phyloP scores from a whole-genome alignment of 768 basidiomycete genomes.

The Glaciozyma antarctica region DNA sequence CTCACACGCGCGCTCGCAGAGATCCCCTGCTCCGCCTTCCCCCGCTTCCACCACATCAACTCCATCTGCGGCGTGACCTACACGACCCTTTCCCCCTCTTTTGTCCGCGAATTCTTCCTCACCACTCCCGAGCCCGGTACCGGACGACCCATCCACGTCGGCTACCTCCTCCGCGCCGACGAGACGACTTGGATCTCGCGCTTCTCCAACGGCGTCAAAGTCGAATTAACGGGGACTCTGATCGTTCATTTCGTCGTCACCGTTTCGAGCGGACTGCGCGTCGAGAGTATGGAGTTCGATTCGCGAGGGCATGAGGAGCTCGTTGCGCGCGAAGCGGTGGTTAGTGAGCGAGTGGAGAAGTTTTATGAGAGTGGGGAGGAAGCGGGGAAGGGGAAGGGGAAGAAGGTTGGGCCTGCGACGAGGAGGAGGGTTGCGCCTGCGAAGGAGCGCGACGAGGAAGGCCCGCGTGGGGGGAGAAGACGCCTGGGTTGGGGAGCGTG shows the following conservation, averaged over 20 bases:
- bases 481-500: not conserved
- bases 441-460: not conserved
- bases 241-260: conserved; percentile 28
- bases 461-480: not conserved
- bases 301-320: conserved; percentile 24
- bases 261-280: conserved; percentile 3
- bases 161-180: conserved; percentile 27
- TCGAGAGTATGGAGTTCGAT: conserved; percentile 30
- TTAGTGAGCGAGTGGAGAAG: conserved; percentile 1
- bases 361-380: not conserved
- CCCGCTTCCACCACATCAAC: conserved; percentile 29
- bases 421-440: conserved; percentile 17
- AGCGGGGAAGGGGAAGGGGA: not conserved
- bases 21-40: conserved; percentile 29
- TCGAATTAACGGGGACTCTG: conserved; percentile 20
- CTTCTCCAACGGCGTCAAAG: conserved; percentile 9
- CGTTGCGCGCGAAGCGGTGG: conserved; percentile 5
- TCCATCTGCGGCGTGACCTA: conserved; percentile 16
- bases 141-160: conserved; percentile 15
- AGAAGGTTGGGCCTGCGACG: conserved; percentile 11
- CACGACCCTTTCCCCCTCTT: conserved; percentile 2
- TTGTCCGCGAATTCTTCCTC: conserved; percentile 27
- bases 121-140: conserved; percentile 21
- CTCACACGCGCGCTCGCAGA: conserved; percentile 5
- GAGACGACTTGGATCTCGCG: conserved; percentile 17